Conservation (phyloP, 495 filamentous ascomycete genomes). For the Aspergillus indologenus region DNA sequence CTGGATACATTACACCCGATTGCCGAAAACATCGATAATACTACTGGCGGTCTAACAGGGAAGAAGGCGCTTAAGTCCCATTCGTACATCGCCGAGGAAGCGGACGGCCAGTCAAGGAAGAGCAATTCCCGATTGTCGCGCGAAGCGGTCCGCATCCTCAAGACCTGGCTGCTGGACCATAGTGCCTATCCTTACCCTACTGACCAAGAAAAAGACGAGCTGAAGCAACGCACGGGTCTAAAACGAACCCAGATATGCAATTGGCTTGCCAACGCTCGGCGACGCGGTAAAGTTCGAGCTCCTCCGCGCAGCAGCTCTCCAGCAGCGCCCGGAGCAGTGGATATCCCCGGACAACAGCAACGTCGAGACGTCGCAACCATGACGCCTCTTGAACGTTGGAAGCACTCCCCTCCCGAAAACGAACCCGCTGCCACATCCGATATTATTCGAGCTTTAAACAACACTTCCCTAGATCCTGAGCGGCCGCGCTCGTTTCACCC, state of each 20-base stretch:
- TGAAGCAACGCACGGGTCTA: conserved; percentile 69
- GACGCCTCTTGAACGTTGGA: conserved; percentile 84
- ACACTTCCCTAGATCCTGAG: conserved; percentile 51
- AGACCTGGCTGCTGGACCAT: conserved; percentile 74
- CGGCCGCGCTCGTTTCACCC: conserved; percentile 41
- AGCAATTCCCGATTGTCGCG: conserved; percentile 65
- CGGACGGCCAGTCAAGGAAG: conserved; percentile 48
- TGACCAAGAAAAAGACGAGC: conserved; percentile 72
- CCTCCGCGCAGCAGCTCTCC: conserved; percentile 57
- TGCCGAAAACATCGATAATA: conserved; percentile 45
- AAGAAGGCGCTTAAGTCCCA: conserved; percentile 41
- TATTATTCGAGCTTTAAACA: conserved; percentile 73
- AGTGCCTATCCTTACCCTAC: conserved; percentile 76
- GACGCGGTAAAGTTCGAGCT: conserved; percentile 67
- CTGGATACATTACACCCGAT: conserved; percentile 51
- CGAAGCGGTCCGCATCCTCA: conserved; percentile 68
- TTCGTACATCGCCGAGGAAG: conserved; percentile 37
- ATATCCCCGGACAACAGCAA: conserved; percentile 55
- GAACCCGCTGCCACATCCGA: conserved; percentile 77
- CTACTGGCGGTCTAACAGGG: conserved; percentile 34
- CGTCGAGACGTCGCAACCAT: conserved; percentile 55
- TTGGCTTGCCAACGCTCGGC: conserved; percentile 83
- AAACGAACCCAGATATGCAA: conserved; percentile 75
- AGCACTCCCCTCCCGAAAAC: conserved; percentile 80
- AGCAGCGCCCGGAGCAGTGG: conserved; percentile 57